Percentiles rank a stretch among this genome's conserved stretches.
Conservation (phyloP, 2,329 filamentous ascomycete species). For the Canariomyces notabilis region DNA sequence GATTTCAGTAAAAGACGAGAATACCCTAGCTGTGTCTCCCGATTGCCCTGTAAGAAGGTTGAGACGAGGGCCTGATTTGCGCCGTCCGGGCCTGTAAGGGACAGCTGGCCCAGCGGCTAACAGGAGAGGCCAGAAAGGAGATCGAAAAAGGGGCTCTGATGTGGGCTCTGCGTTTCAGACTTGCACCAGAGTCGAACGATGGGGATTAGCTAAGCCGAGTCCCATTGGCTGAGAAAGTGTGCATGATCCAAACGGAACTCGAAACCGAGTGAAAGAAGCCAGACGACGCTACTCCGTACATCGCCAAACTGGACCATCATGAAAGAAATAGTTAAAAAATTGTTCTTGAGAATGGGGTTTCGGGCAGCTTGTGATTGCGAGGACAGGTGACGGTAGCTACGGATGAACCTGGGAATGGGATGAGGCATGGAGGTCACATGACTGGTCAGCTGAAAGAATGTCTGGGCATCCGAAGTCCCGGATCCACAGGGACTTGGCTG, state of each 20-base stretch:
- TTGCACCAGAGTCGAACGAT: slow-evolving; percentile 39
- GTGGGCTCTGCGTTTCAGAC: slow-evolving; percentile 40
- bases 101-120: not conserved
- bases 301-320: no score
- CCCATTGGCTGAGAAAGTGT: slow-evolving; percentile 7
- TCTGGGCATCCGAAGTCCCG: no score
- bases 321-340: no score
- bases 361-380: no score
- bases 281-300: no score
- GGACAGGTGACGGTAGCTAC: no score
- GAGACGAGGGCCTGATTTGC: slow-evolving; percentile 10
- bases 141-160: not conserved
- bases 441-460: not conserved
- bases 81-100: not conserved
- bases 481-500: not conserved
- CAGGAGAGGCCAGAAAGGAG: not conserved
- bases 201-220: slow-evolving; percentile 24
- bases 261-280: not conserved
- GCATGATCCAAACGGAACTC: not conserved
- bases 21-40: not conserved
- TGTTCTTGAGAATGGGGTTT: no score
- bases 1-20: slow-evolving; percentile 2
- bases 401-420: no score
- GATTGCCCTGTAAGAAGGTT: no score
- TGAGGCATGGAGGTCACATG: slow-evolving; percentile 5